phyloP scores from a whole-genome alignment of 306 rosid species.

The Gastrolobium villosum region DNA sequence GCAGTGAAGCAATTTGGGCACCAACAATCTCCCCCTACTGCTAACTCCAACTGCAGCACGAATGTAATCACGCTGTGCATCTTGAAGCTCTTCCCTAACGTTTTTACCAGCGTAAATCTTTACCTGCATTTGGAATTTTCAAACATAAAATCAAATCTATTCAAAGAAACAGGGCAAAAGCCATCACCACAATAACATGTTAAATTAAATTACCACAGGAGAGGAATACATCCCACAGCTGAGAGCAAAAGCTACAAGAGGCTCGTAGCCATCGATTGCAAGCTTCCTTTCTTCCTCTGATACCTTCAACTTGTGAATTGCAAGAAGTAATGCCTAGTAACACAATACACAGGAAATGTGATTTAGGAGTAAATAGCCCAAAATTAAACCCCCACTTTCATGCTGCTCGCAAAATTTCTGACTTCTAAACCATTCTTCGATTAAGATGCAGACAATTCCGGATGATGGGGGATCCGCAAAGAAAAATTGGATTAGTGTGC shows the following conservation, averaged over 20 bases:
- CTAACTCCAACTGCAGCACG: constrained; percentile 79
- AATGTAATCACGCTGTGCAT: constrained; percentile 73
- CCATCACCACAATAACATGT: too few species aligned
- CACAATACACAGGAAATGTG: neutral
- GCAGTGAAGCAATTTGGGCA: constrained; percentile 79
- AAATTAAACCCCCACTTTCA: too few species aligned
- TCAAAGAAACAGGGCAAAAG: neutral
- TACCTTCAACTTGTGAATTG: constrained; percentile 75
- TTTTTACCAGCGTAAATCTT: constrained; percentile 67
- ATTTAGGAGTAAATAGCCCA: too few species aligned
- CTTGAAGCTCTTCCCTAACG: constrained; percentile 70
- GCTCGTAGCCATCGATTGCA: constrained; percentile 61
- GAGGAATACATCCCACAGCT: constrained; percentile 82
- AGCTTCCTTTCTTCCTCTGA: constrained; percentile 72
- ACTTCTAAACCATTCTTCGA: neutral
- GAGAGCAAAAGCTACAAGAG: constrained; percentile 68
- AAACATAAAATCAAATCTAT: constrained; percentile 10
- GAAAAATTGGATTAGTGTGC: too few species aligned
- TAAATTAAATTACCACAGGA: constrained; percentile 63
- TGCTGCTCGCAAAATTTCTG: neutral
- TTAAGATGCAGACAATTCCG: neutral
- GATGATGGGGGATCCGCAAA: too few species aligned
- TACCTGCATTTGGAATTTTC: constrained; percentile 55
- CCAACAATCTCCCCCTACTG: constrained; percentile 72
- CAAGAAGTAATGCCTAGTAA: constrained; percentile 81